Conservation (phyloP, 306 rosid genomes). For the Clitoria ternatea region DNA sequence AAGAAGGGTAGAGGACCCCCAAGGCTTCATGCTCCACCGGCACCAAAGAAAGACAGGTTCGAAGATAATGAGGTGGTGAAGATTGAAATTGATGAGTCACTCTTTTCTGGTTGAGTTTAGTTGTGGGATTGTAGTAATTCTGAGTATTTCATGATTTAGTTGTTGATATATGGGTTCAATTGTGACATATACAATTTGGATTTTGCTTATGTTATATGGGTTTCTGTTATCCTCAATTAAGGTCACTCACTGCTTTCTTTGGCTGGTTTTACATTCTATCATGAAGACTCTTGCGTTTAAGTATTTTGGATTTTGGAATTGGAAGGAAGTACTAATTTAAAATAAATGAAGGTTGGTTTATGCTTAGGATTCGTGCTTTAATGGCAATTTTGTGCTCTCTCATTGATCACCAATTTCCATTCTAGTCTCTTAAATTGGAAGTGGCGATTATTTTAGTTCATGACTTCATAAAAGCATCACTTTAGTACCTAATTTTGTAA, state of each 20-base stretch:
- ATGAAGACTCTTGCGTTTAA: neutral
- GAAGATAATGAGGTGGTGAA: constrained; percentile 55
- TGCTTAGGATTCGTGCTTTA: neutral
- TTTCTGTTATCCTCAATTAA: neutral
- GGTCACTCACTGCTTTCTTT: neutral
- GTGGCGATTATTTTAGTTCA: no score
- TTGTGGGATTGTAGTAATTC: constrained; percentile 33
- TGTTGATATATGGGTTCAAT: constrained; percentile 21
- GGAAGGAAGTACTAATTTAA: neutral
- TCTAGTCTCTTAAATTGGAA: no score
- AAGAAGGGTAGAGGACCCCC: constrained; percentile 87
- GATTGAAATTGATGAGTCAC: constrained; percentile 71
- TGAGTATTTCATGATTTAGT: neutral
- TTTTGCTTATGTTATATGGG: neutral
- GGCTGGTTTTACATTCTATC: neutral
- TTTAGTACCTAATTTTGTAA: no score
- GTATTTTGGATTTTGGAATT: neutral
- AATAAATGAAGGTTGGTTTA: neutral
- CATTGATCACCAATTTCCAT: neutral
- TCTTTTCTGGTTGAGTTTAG: constrained; percentile 29
- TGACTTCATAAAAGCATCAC: no score
- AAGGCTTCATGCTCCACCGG: constrained; percentile 46
- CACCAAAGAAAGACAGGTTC: constrained; percentile 57
- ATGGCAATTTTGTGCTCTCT: neutral
- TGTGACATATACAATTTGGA: constrained; percentile 10